Percentiles rank a stretch among this genome's conserved stretches.
phyloP scores from a whole-genome alignment of 2,329 filamentous ascomycete genomes.

The Drechslera avenae region DNA sequence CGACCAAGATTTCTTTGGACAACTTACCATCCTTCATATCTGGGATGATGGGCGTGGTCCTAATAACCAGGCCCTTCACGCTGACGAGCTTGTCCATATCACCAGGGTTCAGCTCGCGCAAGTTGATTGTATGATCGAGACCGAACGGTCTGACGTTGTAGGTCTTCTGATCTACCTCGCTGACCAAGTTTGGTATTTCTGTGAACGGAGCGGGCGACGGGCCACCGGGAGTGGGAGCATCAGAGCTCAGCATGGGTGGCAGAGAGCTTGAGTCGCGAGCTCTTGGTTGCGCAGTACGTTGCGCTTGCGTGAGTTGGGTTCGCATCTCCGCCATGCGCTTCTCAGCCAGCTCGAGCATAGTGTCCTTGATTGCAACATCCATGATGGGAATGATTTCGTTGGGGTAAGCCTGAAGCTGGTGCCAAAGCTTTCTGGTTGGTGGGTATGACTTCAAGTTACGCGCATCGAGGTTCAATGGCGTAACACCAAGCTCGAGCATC shows the following conservation, averaged over 20 bases:
- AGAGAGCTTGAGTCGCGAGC: constrained; percentile 69
- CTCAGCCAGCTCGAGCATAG: constrained; percentile 87
- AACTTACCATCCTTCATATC: constrained; percentile 86
- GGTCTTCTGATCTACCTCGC: constrained; percentile 76
- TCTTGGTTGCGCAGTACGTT: constrained; percentile 53
- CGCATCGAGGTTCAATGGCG: constrained; percentile 84
- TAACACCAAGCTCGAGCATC: constrained; percentile 86
- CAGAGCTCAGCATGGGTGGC: constrained; percentile 79
- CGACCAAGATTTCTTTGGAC: background rate
- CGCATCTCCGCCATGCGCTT: constrained; percentile 75
- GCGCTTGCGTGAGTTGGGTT: constrained; percentile 59
- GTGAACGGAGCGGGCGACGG: constrained; percentile 41
- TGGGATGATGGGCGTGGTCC: constrained; percentile 92
- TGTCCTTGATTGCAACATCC: constrained; percentile 91
- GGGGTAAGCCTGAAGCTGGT: constrained; percentile 91
- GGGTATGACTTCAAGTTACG: constrained; percentile 92
- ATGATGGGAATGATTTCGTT: constrained; percentile 96
- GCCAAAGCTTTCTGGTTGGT: constrained; percentile 89
- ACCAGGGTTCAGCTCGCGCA: constrained; percentile 92
- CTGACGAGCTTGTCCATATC: constrained; percentile 96
- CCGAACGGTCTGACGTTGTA: constrained; percentile 92
- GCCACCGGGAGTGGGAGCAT: constrained; percentile 59
- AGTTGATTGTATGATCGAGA: constrained; percentile 82
- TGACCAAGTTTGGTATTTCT: constrained; percentile 70
- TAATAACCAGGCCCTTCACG: constrained; percentile 94